These are phyloP conservation scores for Talaromyces marneffei DNA, from an alignment of 2,329 filamentous ascomycete species.

Conservation along the genomic window DNA sequence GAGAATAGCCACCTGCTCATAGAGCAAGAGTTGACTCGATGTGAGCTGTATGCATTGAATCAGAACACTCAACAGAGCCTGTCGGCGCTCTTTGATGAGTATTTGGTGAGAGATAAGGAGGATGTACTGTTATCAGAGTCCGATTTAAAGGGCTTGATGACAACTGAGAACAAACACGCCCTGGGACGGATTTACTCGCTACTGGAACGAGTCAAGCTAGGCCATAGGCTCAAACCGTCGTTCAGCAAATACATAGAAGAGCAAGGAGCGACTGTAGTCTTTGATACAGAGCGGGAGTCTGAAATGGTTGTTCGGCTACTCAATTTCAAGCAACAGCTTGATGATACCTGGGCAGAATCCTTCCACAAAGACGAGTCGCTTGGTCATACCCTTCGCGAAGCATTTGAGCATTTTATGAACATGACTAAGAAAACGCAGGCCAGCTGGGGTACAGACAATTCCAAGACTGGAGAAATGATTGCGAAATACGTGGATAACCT, in stretches of 20 bases:
- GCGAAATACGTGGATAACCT: conserved; percentile 93
- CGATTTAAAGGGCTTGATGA: conserved; percentile 67
- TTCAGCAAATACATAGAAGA: conserved; percentile 75
- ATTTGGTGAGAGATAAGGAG: conserved; percentile 64
- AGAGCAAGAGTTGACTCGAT: conserved; percentile 65
- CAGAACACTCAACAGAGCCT: conserved; percentile 74
- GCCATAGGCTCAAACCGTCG: conserved; percentile 61
- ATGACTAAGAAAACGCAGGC: conserved; percentile 65
- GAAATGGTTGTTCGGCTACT: conserved; percentile 83
- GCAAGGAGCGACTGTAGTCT: conserved; percentile 70
- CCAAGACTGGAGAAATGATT: conserved; percentile 97
- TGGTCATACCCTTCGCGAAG: conserved; percentile 70
- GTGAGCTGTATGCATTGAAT: conserved; percentile 75
- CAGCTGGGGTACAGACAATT: conserved; percentile 74
- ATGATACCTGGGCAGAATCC: conserved; percentile 67
- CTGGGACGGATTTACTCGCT: conserved; percentile 73
- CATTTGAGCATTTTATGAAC: conserved; percentile 89
- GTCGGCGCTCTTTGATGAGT: conserved; percentile 64
- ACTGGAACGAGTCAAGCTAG: conserved; percentile 65
- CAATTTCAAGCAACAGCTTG: conserved; percentile 71
- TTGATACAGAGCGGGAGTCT: conserved; percentile 69
- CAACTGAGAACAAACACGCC: conserved; percentile 61
- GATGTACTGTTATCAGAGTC: conserved; percentile 59
- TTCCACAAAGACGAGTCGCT: conserved; percentile 75
- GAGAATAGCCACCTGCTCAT: conserved; percentile 63